Evolutionary conservation across 495 filamentous ascomycete genomes (phyloP), one percentile per base, ranked within the genome.

Genomic region (Aspergillus nanangensis): DNA sequence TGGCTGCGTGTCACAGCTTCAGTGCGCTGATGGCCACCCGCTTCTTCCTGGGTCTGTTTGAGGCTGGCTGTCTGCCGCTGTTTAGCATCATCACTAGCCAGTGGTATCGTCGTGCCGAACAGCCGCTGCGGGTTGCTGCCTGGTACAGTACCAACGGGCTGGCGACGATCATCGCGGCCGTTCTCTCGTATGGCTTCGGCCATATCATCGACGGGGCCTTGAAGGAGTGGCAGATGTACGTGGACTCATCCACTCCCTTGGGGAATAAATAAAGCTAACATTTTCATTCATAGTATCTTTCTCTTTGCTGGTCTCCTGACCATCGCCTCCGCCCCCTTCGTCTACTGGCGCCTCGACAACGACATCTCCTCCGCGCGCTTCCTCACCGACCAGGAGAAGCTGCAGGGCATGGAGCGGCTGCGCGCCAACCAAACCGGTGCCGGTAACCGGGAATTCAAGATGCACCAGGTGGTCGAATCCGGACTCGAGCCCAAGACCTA

Each of bases 341-440:
- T 71, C 14, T 76, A 70, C 58, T 65, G 64, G 60, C 52, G 55
- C 19, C 58, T 75, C 23, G 70, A 74, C 55, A 72, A 73, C 57
- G 70, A 74, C 51, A 65, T 76, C 19, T 45, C 61, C 0, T 61
- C 78, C 1, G 81, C 83, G 5, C 77, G 76, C 22, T 85, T 84
- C 60, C 74, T 86, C 25, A 75, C 45, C 23, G 74, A 79, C 22
- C 66, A 72, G 18, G 81, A 86, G 53, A 80, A 78, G 48, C 52
- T 59, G 10, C 62, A 84, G 51, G 81, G 79, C 41, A 67, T 84
- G 21, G 79, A 82, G 44, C 75, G 82, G 9, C 75, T 86, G 5
- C 73, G 79, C 8, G 71, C 70, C 22, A 83, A 86, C 52, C 80
- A 83, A 47, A 84, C 82, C 1, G 82, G 83, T 24, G 70, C 65